A percentile compares a stretch with the other conserved stretches of the same genome.
phyloP scores from a whole-genome alignment of 805 yeast species.

The Yarrowia deformans region DNA sequence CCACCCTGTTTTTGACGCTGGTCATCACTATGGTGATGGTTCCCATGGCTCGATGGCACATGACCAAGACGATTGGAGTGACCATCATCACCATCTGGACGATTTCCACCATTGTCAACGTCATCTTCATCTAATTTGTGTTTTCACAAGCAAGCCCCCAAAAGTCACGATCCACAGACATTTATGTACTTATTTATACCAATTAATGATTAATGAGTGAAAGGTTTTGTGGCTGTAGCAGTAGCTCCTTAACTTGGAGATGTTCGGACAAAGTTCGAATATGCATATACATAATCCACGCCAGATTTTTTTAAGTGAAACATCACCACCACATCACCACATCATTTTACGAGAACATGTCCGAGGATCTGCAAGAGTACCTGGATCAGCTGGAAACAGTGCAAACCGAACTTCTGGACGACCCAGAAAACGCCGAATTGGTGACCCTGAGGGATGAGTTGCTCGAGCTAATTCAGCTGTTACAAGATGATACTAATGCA shows the following conservation, averaged over 20 bases:
- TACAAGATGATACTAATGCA: constrained; percentile 39
- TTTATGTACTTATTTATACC: constrained; percentile 28
- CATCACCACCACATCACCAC: constrained; percentile 1
- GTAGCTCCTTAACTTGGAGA: no score
- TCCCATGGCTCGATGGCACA: constrained; percentile 55
- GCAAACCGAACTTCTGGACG: constrained; percentile 26
- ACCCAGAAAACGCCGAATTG: constrained; percentile 32
- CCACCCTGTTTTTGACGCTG: constrained; percentile 53
- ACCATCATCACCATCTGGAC: constrained; percentile 55
- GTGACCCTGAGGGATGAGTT: constrained; percentile 34
- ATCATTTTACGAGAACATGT: constrained; percentile 4
- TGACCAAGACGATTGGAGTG: constrained; percentile 54
- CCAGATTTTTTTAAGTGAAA: constrained; percentile 2
- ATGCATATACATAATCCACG: constrained; percentile 27
- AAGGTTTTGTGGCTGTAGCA: no score
- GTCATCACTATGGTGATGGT: constrained; percentile 53
- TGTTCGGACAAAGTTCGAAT: background rate
- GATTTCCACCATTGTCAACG: constrained; percentile 51
- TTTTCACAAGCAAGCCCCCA: background rate
- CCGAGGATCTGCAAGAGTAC: constrained; percentile 36
- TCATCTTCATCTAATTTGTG: constrained; percentile 39
- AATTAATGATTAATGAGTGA: constrained; percentile 27
- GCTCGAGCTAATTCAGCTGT: constrained; percentile 35
- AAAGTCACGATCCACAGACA: constrained; percentile 15
- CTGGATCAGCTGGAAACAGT: constrained; percentile 38